phyloP scores from a whole-genome alignment of 139 green algal genomes.

The Volvox africanus region DNA sequence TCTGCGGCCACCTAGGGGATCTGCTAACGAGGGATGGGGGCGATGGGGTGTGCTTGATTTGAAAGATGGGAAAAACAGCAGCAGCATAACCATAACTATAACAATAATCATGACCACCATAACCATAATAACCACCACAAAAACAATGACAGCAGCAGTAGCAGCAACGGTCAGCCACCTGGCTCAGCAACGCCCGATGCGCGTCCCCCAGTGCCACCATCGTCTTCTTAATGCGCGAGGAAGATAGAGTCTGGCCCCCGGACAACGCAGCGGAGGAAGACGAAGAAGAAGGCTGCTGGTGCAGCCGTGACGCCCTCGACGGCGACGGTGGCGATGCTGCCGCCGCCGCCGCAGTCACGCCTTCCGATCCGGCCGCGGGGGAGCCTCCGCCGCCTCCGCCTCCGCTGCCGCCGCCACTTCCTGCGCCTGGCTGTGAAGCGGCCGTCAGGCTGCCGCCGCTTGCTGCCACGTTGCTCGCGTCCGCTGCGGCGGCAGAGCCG shows the following conservation, averaged over 20 bases:
- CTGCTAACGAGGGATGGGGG: too few relatives aligned
- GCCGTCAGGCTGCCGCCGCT: background rate
- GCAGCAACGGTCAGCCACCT: background rate
- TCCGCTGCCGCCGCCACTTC: background rate
- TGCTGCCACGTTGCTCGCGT: too few relatives aligned
- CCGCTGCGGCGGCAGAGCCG: background rate
- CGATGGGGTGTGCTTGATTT: too few relatives aligned
- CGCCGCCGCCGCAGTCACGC: too few relatives aligned
- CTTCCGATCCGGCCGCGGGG: background rate
- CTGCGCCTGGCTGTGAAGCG: too few relatives aligned
- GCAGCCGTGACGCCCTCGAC: background rate
- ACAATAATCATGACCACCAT: too few relatives aligned
- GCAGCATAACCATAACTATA: too few relatives aligned
- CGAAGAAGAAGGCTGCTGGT: background rate
- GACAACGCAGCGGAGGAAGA: background rate
- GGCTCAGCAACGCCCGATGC: background rate
- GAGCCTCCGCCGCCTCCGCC: background rate
- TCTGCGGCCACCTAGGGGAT: too few relatives aligned
- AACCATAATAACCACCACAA: too few relatives aligned
- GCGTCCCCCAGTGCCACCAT: constrained; percentile 15
- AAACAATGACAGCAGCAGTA: too few relatives aligned
- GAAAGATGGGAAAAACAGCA: too few relatives aligned
- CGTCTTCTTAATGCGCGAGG: background rate
- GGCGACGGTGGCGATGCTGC: background rate
- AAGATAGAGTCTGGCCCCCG: background rate